Percentiles rank a stretch among this genome's conserved stretches.
Conservation (phyloP, 257 asterid species). For the Solanum dulcamara region DNA sequence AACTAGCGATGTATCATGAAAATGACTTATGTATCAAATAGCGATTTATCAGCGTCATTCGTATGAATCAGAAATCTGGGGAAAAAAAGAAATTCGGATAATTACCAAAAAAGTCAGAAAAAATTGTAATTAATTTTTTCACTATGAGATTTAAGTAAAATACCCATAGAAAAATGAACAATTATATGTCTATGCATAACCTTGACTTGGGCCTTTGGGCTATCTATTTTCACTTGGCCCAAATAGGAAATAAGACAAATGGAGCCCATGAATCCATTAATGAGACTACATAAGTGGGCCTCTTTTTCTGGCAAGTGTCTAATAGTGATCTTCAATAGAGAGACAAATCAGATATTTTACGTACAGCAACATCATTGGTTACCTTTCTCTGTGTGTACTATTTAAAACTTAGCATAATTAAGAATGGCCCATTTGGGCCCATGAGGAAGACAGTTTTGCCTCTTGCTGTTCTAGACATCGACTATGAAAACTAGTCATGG, state of each 20-base stretch:
- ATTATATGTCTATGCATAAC: background rate
- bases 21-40: no score
- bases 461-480: background rate
- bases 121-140: no score
- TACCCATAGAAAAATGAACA: no score
- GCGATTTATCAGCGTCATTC: no score
- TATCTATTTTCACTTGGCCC: background rate
- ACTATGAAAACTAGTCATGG: background rate
- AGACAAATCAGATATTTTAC: background rate
- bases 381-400: background rate
- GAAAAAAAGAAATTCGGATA: no score
- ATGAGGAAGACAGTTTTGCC: background rate
- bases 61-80: no score
- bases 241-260: background rate
- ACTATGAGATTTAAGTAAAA: no score
- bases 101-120: no score
- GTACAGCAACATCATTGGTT: background rate
- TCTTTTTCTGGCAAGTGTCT: background rate
- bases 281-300: background rate
- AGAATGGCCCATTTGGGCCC: conserved; percentile 3
- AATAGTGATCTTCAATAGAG: background rate
- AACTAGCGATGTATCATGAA: no score
- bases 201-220: background rate
- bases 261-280: background rate
- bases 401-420: background rate